Evolutionary conservation across 2,329 filamentous ascomycete species (phyloP), one percentile per base, ranked within the genome.

Genomic region (Graphiopsis chlorocephala): DNA sequence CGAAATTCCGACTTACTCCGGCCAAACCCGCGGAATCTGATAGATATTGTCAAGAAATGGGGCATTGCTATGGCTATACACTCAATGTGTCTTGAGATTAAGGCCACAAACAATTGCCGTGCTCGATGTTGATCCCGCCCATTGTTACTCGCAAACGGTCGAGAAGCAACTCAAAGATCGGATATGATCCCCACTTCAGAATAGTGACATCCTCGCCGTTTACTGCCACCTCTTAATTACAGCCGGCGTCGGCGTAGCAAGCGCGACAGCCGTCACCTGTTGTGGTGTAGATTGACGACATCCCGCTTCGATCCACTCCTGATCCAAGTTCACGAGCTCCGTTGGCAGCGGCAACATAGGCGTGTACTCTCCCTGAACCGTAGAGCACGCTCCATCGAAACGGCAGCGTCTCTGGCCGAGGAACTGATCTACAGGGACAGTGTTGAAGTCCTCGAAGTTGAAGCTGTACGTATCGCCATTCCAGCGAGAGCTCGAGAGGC

Each of bases 401-500:
- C 38, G 42, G 20, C 59, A 62, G 6, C 17, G 3, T 7, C 59
- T 38, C 15, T 62, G 59, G 20, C 59, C 26, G 10, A 53, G 23
- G 15, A 28, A 62, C 14, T 47, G 47, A 1, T 42, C 35, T 20
- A 31, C 23, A 6, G 59, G 59, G 7, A 55, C 26, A 12, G 28
- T 42, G 28, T 53, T 62, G 28, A 62, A 28, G 29, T 62, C 59
- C 10, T 29, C 59, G 14, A 62, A 53, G 29, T 62, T 53, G 29
- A 62, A 62, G 5, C 20, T 53, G 20, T 62, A 62, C 10, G 23
- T 14, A n/a, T 25, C 20, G 5, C n/a, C 15, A 7, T 25, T 33
- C 38, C 38, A 45, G 38, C 38, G 38, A 4, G 23, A n/a, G 23
- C 38, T 45, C 7, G n/a, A 20, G n/a, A 45, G 23, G 3, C 38